phyloP scores from a whole-genome alignment of 2,329 filamentous ascomycete species.

The Fusarium goolgardi region DNA sequence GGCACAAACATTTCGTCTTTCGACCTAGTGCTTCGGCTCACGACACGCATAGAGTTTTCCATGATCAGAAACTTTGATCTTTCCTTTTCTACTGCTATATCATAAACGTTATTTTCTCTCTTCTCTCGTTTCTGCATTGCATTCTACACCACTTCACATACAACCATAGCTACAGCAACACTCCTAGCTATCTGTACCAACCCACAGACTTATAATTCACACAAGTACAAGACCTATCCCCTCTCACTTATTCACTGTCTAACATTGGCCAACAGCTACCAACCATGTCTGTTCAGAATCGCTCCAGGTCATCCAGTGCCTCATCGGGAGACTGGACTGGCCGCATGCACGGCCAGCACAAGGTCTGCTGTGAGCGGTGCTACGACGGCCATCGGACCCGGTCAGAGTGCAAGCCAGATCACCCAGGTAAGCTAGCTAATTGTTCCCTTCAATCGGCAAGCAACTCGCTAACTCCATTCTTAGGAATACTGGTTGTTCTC shows the following conservation, averaged over 20 bases:
- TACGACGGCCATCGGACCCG: neutral
- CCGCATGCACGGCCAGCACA: neutral
- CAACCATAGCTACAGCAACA: neutral
- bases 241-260: rapidly evolving
- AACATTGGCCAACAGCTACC: neutral
- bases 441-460: rapidly evolving
- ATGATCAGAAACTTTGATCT: no score
- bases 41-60: no score
- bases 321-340: neutral
- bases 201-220: neutral
- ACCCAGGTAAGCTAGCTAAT: neutral
- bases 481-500: neutral
- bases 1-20: no score
- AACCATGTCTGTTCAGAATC: neutral
- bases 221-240: rapidly evolving
- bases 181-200: neutral
- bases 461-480: no score
- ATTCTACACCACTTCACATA: neutral
- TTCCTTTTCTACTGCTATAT: no score
- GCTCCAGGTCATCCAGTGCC: neutral
- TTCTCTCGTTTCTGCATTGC: no score
- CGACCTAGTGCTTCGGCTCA: no score
- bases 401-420: neutral
- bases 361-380: neutral
- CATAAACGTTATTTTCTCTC: no score